These are phyloP conservation scores for Tephrocybe sp. DNA, from an alignment of 768 basidiomycete genomes.

Conservation along the genomic window DNA sequence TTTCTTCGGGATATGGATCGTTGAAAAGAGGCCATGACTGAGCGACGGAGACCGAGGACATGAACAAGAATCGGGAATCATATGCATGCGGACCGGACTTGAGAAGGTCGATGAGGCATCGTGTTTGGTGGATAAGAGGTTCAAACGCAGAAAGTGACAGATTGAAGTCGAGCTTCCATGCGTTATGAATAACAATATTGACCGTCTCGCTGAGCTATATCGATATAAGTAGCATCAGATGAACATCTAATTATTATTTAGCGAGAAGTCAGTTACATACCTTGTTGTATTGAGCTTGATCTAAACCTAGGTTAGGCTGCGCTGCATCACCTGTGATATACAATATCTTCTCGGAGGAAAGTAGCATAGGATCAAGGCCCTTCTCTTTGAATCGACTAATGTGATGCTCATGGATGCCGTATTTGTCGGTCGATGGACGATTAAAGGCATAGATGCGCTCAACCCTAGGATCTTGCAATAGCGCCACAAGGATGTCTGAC, in stretches of 20 bases:
- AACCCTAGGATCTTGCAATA: slow-evolving; percentile 29
- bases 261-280: no score
- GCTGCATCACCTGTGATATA: slow-evolving; percentile 16
- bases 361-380: slow-evolving; percentile 12
- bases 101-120: slow-evolving; percentile 29
- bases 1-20: slow-evolving; percentile 30
- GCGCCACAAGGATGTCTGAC: slow-evolving; percentile 18
- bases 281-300: background rate
- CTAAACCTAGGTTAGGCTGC: slow-evolving; percentile 13
- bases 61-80: slow-evolving; percentile 26
- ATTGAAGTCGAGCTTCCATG: slow-evolving; percentile 42
- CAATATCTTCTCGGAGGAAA: slow-evolving; percentile 13
- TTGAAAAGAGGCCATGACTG: slow-evolving; percentile 15
- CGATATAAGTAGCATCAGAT: background rate
- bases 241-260: no score
- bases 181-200: slow-evolving; percentile 30
- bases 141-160: slow-evolving; percentile 33
- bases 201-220: slow-evolving; percentile 23
- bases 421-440: slow-evolving; percentile 2
- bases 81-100: slow-evolving; percentile 15
- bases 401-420: slow-evolving; percentile 13
- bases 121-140: slow-evolving; percentile 27
- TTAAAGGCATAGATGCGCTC: slow-evolving; percentile 37
- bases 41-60: slow-evolving; percentile 28
- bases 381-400: slow-evolving; percentile 12